Conservation (phyloP, 495 filamentous ascomycete species). For the Lasiosphaeriaceae sp. region DNA sequence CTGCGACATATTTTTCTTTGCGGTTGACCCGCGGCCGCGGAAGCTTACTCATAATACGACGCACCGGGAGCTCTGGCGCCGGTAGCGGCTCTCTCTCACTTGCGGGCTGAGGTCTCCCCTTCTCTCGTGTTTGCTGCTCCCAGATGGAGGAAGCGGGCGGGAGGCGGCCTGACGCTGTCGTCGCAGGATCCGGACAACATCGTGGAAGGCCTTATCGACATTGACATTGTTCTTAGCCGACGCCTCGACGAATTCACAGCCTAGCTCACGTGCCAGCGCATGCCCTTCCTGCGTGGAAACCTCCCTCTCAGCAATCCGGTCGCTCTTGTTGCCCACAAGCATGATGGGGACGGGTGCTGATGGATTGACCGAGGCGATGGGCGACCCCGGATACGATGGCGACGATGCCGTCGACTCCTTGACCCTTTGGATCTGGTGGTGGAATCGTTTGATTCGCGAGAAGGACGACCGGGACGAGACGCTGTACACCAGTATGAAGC, state of each 20-base stretch:
- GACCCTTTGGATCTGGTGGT: conserved; percentile 94
- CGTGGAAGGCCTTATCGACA: conserved; percentile 97
- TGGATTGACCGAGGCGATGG: conserved; percentile 47
- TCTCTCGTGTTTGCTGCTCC: conserved; percentile 29
- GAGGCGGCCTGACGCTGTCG: conserved; percentile 64
- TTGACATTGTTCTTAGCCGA: conserved; percentile 99
- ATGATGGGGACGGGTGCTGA: conserved; percentile 82
- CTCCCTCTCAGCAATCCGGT: conserved; percentile 89
- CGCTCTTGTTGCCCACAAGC: conserved; percentile 98
- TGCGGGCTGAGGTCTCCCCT: conserved; percentile 14
- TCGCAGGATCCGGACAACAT: conserved; percentile 87
- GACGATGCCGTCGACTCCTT: conserved; percentile 89
- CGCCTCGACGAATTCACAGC: conserved; percentile 96
- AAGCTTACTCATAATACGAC: conserved; percentile 32
- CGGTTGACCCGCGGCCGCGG: neutral
- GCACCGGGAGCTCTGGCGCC: conserved; percentile 25
- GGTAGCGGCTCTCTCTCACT: conserved; percentile 23
- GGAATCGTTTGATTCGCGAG: conserved; percentile 88
- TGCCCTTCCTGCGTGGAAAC: conserved; percentile 96
- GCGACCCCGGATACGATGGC: conserved; percentile 62
- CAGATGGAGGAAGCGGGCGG: conserved; percentile 33
- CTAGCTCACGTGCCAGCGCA: conserved; percentile 83
- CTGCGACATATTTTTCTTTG: neutral
- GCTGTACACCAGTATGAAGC: conserved; percentile 96
- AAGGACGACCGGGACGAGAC: conserved; percentile 96